Evolutionary conservation across 2,329 filamentous ascomycete species (phyloP), one percentile per base, ranked within the genome.

Genomic region (Aspergillus floridensis): DNA sequence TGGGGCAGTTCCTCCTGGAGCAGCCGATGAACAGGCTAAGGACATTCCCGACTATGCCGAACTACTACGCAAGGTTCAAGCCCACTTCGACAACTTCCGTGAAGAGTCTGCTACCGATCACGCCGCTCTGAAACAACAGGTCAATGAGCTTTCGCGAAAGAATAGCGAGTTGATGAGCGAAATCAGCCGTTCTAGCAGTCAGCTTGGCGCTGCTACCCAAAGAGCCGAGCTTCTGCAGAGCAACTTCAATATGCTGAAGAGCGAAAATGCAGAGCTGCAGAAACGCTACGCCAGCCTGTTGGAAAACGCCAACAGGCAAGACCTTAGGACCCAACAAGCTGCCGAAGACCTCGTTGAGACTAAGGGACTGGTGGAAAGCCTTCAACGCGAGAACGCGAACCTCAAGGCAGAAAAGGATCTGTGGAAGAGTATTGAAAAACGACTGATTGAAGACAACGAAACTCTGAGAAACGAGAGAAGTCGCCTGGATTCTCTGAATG

Each of bases 351-450:
- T 98, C 5, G 87, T 98, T 10, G 95, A 97, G 73, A 88, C 90
- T 5, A 89, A 88, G 72, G 89, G 89, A 32, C 79, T 93, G 55
- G 81, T 90, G 3, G 93, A 99, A 70, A 93, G 92, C 70, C 85
- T 97, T 75, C 89, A 92, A 55, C 92, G 92, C 65, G 95, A 99
- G 73, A 92, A 88, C 56, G 88, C 92, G 16, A 97, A 98, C 70
- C 84, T 97, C 35, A 96, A 96, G 74, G 93, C 93, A 0, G 93
- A 98, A 76, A 96, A 96, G 78, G 90, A 92, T 41, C 82, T 99
- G 10, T 96, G 91, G 90, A 96, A 95, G 79, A 91, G 89, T 58
- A 96, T 97, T 35, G 93, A 98, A 72, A 88, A 90, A 63, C 88
- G 96, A 55, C 82, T 98, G 48, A 89, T 86, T 63, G 91, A 95